These are phyloP conservation scores for Cardiospermum halicacabum DNA, from an alignment of 345 rosid genomes.

Conservation along the genomic window DNA sequence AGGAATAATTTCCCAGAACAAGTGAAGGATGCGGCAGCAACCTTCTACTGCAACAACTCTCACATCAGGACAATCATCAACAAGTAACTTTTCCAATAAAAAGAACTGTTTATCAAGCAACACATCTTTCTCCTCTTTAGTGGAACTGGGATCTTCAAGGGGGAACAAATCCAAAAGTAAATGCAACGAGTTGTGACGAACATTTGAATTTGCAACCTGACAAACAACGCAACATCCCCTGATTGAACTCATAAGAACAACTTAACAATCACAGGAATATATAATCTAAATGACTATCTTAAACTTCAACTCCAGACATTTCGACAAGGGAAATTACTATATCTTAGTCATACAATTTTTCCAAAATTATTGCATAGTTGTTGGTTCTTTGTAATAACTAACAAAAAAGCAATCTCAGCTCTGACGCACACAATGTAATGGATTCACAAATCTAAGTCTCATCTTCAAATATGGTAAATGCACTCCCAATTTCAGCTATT, in stretches of 20 bases:
- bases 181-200: constrained; percentile 85
- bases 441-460: neutral
- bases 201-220: constrained; percentile 94
- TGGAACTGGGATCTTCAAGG: constrained; percentile 87
- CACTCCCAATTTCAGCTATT: neutral
- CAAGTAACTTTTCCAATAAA: constrained; percentile 67
- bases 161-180: constrained; percentile 86
- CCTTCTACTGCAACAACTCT: constrained; percentile 97
- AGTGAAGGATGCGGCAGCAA: constrained; percentile 72
- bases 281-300: too few relatives aligned
- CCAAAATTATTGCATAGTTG: neutral
- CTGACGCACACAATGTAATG: neutral
- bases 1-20: constrained; percentile 93
- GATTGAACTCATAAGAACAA: constrained; percentile 8
- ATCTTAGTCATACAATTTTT: neutral
- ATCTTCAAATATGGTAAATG: neutral
- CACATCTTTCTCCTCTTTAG: constrained; percentile 80
- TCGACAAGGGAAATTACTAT: neutral
- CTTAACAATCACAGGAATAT: neutral
- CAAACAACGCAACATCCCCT: constrained; percentile 16
- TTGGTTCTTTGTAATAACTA: neutral
- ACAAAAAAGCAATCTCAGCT: neutral
- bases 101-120: constrained; percentile 82
- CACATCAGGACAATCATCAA: constrained; percentile 84
- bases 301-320: neutral